Evolutionary conservation across 805 yeast genomes (phyloP), one percentile per base, ranked within the genome.

Genomic region (Torulaspora gathmanii): DNA sequence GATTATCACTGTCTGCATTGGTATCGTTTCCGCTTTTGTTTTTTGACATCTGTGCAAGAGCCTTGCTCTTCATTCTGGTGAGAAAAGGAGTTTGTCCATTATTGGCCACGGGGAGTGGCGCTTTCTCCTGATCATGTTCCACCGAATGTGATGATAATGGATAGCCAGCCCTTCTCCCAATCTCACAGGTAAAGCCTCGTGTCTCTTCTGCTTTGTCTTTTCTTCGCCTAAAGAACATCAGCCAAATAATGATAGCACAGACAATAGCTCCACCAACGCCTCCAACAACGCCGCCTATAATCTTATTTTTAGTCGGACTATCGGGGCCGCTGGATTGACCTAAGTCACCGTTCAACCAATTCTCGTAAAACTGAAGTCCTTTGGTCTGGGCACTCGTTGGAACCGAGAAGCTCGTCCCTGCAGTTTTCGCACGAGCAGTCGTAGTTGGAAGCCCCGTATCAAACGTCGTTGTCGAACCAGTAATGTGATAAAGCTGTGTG

Each of bases 221-320:
- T 33, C 52, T 46, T 15, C 47, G 44, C 31, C 44, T 49, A 27
- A 50, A 46, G 7, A 56, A 15, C 13, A 59, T 19, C 13, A 53
- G 40, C 56, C 57, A 59, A n/a, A 53, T 27, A 12, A 60, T 15
- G 7, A 55, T n/a, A 16, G 44, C 37, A 44, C 55, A 50, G 12
- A 54, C 13, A 6, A 53, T n/a, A 11, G 56, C 39, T 16, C 65
- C 67, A n/a, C 62, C 55, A 5, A 63, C 57, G 25, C 64, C 53
- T 10, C 67, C 65, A 3, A 63, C 60, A 0, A 61, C 63, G 30
- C 65, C 55, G 16, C 65, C 67, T 16, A 56, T 55, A 9, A 61
- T 57, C 17, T 57, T 55, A 16, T 57, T 57, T 22, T 42, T 45
- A 4, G 49, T 41, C 16, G 41, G 42, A 7, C 20, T 23, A 5